Percentiles rank a stretch among this genome's conserved stretches.
Conservation (phyloP, 2,329 filamentous ascomycete genomes). For the Colletotrichum endophyticum region DNA sequence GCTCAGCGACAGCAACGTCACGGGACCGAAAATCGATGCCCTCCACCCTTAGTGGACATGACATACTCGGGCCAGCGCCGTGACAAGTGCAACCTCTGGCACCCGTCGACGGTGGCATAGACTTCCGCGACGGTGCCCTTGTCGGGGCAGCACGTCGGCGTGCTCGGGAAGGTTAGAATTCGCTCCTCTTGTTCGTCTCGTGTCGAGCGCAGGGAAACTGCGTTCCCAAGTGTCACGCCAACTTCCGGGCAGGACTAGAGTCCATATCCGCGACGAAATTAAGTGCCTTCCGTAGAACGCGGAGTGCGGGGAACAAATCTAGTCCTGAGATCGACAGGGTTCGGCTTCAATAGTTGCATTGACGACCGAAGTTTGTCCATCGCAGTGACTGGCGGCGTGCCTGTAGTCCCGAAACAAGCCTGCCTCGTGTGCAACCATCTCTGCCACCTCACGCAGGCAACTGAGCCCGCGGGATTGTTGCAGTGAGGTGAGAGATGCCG, state of each 20-base stretch:
- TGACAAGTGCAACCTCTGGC: neutral
- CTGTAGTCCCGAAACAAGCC: neutral
- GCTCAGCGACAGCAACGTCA: neutral
- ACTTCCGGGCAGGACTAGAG: neutral
- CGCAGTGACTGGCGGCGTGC: neutral
- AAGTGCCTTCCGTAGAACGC: neutral
- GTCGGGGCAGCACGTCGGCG: neutral
- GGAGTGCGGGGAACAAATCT: conserved; percentile 5
- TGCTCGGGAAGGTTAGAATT: neutral
- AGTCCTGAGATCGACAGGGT: conserved; percentile 6
- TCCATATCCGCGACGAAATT: neutral
- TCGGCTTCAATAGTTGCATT: conserved; percentile 2
- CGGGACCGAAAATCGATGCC: neutral
- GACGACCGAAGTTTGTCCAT: conserved; percentile 2
- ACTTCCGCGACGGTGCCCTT: neutral
- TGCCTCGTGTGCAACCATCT: neutral
- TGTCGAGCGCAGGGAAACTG: neutral
- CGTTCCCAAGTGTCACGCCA: neutral
- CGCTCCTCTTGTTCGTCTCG: conserved; percentile 6
- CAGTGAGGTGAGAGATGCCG: neutral
- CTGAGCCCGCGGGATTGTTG: neutral
- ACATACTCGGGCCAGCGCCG: neutral
- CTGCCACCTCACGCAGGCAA: neutral
- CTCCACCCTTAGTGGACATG: neutral
- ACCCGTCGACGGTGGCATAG: neutral